Conservation (phyloP, 192 early-diverging fungal species). For the Chytriomyces confervae region DNA sequence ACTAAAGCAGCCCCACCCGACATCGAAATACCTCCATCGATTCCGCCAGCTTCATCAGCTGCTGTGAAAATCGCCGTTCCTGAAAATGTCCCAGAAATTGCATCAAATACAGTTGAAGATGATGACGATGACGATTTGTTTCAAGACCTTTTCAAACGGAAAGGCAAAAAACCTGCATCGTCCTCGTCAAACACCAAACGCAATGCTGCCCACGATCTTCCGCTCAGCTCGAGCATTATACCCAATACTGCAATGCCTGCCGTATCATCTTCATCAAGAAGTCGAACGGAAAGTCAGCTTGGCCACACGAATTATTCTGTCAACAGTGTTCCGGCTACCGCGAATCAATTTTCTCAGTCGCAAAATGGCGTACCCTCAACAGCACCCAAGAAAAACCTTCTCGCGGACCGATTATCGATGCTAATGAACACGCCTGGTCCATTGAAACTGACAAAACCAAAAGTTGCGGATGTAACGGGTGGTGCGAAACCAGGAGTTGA, state of each 20-base stretch:
- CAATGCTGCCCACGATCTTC: not conserved
- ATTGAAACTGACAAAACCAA: not conserved
- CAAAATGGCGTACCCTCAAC: not conserved
- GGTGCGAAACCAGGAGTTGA: not conserved
- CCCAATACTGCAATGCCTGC: not conserved
- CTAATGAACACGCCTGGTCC: not conserved
- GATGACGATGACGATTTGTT: conserved; percentile 27
- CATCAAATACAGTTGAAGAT: not conserved
- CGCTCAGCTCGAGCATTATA: not conserved
- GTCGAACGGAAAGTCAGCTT: not conserved
- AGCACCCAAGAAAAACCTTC: not conserved
- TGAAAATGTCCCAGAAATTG: not conserved
- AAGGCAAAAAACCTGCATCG: not conserved
- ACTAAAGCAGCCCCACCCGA: not conserved
- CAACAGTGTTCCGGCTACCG: not conserved
- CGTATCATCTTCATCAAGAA: not conserved
- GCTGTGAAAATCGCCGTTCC: not conserved
- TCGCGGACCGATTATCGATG: not conserved
- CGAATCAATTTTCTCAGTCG: not conserved
- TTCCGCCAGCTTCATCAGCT: not conserved
- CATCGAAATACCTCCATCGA: not conserved
- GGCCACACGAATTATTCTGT: conserved; percentile 1
- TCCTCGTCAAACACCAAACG: not conserved
- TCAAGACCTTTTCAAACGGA: not conserved
- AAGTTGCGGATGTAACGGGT: not conserved